Evolutionary conservation across 2,329 filamentous ascomycete species (phyloP), one percentile per base, ranked within the genome.

Genomic region (Kalaharituber pfeilii): DNA sequence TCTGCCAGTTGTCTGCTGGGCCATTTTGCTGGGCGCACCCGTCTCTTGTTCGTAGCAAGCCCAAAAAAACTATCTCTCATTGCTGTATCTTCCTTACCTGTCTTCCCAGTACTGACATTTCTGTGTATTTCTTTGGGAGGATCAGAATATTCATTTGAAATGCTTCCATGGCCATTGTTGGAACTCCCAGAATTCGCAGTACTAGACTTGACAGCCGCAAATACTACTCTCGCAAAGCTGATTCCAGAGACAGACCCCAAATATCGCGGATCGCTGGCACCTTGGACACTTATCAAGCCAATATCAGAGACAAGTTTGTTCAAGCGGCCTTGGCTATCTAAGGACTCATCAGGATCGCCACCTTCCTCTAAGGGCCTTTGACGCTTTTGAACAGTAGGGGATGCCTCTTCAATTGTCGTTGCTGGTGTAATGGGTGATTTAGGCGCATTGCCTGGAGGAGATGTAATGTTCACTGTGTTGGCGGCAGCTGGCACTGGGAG

Each of bases 61-160:
- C 89, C 89, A 65, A 96, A 96, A 73, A 95, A 95, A 0, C 87
- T 94, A 68, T 96, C 89, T 56, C 88, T 78, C 82, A 94, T 91
- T 11, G 84, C 86, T 18, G 86, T 86, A 33, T 80, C 82, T 36
- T 76, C 74, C 30, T 75, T 72, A 24, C 70, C 71, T 33, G 72
- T 69, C 62, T 56, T 20, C 54, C 56, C 27, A n/a, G n/a, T n/a
- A n/a, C n/a, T n/a, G n/a, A n/a, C n/a, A 49, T 60, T 52, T 52
- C 61, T 57, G 62, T 62, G 20, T 76, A 8, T 76, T 74, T 0
- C 77, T 36, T 45, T 28, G 11, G 50, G 57, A 25, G 50, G 51
- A 15, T 52, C 44, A 9, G 20, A 27, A 26, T 49, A 47, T 24
- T 47, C 27, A 15, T 47, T 47, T n/a, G 30, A 36, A n/a, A 36